These are phyloP conservation scores for Rhynchospora breviuscula DNA, from an alignment of 176 grass and related monocot genomes.

Conservation along the genomic window DNA sequence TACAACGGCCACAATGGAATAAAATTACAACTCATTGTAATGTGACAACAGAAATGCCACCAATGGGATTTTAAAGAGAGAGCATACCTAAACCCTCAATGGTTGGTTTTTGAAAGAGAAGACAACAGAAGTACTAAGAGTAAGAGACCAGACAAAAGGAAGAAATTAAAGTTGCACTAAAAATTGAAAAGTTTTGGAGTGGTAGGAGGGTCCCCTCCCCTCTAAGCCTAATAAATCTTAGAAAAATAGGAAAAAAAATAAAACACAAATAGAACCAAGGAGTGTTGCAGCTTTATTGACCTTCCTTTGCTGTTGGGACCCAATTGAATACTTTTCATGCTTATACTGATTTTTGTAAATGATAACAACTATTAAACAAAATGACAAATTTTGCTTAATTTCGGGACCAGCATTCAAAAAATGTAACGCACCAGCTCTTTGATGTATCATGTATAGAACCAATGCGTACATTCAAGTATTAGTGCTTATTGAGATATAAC, in stretches of 20 bases:
- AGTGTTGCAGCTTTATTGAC: background rate
- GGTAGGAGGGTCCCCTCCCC: background rate
- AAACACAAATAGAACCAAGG: background rate
- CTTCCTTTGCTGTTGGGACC: background rate
- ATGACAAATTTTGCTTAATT: too few species aligned
- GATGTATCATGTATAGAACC: background rate
- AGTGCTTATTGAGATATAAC: background rate
- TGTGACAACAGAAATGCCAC: background rate
- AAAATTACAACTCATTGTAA: background rate
- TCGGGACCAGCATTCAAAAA: too few species aligned
- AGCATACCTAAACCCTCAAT: background rate
- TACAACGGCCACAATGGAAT: background rate
- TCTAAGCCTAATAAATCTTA: background rate
- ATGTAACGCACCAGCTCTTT: too few species aligned
- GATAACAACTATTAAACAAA: too few species aligned
- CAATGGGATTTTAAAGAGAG: background rate
- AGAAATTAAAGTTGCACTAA: background rate
- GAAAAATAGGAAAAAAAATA: background rate
- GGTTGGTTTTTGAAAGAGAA: constrained; percentile 13
- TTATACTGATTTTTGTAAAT: background rate
- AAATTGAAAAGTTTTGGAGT: constrained; percentile 20
- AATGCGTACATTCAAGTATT: background rate
- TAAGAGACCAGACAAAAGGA: background rate
- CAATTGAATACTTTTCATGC: background rate
- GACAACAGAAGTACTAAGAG: background rate